Percentiles rank a stretch among this genome's conserved stretches.
phyloP scores from a whole-genome alignment of 1,139 yeast species.

The Cylindricascospora bacillispora region DNA sequence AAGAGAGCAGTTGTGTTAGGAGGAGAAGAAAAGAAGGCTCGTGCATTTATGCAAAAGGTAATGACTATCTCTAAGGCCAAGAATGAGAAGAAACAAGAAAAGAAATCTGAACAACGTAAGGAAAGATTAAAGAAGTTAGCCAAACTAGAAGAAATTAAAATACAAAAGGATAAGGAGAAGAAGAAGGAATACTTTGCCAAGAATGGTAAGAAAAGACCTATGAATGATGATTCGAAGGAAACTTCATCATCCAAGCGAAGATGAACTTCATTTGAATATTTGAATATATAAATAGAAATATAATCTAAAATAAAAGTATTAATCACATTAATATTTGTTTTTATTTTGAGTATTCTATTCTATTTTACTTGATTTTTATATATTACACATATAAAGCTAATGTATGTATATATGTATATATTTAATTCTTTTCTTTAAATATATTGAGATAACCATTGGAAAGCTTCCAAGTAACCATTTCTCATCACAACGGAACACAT shows the following conservation, averaged over 20 bases:
- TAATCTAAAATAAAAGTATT: background rate
- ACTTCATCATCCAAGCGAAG: background rate
- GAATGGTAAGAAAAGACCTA: slow-evolving; percentile 56
- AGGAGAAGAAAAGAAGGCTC: slow-evolving; percentile 88
- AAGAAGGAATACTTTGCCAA: slow-evolving; percentile 77
- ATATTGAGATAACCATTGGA: slow-evolving; percentile 92
- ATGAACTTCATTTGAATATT: background rate
- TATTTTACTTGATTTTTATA: slow-evolving; percentile 1
- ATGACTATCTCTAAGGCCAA: slow-evolving; percentile 77
- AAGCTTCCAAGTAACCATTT: slow-evolving; percentile 92
- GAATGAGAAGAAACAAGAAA: slow-evolving; percentile 62
- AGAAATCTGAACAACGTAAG: slow-evolving; percentile 65
- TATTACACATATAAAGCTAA: background rate
- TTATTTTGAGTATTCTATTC: slow-evolving; percentile 3
- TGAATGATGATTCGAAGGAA: slow-evolving; percentile 25
- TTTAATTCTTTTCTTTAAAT: slow-evolving; percentile 34
- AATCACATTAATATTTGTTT: slow-evolving; percentile 2
- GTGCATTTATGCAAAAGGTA: slow-evolving; percentile 79
- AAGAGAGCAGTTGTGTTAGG: slow-evolving; percentile 90
- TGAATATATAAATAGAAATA: background rate
- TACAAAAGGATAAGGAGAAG: slow-evolving; percentile 68
- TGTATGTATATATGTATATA: slow-evolving; percentile 1
- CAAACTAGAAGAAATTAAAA: slow-evolving; percentile 55
- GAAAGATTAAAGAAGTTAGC: slow-evolving; percentile 66
- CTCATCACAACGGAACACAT: slow-evolving; percentile 98